Evolutionary conservation across 768 basidiomycete genomes (phyloP).

Genomic region (Rhodocollybia butyracea): DNA sequence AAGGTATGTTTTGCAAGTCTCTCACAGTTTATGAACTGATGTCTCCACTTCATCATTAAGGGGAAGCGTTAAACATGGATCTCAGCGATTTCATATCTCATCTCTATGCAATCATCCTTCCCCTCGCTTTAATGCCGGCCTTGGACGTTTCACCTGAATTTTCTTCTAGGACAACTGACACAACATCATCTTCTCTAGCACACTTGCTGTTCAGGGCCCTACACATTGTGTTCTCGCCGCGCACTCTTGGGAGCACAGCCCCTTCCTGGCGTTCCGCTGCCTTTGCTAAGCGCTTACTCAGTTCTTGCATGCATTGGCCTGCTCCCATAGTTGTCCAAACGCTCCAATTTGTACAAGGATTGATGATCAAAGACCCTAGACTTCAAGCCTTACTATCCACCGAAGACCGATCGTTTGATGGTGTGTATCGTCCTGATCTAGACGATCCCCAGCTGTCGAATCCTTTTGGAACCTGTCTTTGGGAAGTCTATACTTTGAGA

Average conservation of each 20-base stretch:
- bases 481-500: slow-evolving; percentile 72
- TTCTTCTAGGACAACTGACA: slow-evolving; percentile 23
- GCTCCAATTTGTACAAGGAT: slow-evolving; percentile 66
- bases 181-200: slow-evolving; percentile 37
- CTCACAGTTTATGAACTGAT: background rate
- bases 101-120: slow-evolving; percentile 79
- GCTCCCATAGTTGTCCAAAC: slow-evolving; percentile 59
- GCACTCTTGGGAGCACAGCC: slow-evolving; percentile 47
- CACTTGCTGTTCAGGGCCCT: slow-evolving; percentile 88
- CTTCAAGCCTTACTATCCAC: slow-evolving; percentile 84
- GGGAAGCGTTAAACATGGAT: slow-evolving; percentile 97
- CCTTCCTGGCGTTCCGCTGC: slow-evolving; percentile 82
- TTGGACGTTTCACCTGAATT: slow-evolving; percentile 50
- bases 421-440: slow-evolving; percentile 79
- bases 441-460: slow-evolving; percentile 86
- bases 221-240: slow-evolving; percentile 76
- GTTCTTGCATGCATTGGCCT: slow-evolving; percentile 80
- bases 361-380: slow-evolving; percentile 75
- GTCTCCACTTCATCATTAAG: slow-evolving; percentile 43
- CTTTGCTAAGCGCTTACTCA: slow-evolving; percentile 89
- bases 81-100: slow-evolving; percentile 82
- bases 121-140: slow-evolving; percentile 63
- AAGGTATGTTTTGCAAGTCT: slow-evolving; percentile 52
- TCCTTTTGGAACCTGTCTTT: slow-evolving; percentile 83
- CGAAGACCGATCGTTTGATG: slow-evolving; percentile 82